Conservation (phyloP, 2,329 filamentous ascomycete genomes). For the Xylaria sp. region DNA sequence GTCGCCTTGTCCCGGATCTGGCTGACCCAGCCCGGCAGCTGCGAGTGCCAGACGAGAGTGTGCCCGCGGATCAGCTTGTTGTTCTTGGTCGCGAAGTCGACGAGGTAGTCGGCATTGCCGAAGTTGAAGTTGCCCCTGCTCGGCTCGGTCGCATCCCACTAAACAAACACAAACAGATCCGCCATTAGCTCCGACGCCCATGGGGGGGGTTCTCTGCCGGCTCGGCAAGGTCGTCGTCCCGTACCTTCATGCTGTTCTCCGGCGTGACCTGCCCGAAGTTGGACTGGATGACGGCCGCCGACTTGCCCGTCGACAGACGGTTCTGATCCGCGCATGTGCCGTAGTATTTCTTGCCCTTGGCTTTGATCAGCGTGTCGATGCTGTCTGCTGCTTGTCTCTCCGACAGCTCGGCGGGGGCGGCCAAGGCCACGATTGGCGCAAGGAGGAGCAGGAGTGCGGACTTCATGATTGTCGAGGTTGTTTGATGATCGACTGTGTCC, state of each 20-base stretch:
- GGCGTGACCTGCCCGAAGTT: slow-evolving; percentile 70
- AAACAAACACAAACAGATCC: too few species aligned
- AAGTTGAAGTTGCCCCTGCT: slow-evolving; percentile 60
- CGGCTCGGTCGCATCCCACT: slow-evolving; percentile 62
- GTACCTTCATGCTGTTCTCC: slow-evolving; percentile 62
- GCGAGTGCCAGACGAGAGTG: slow-evolving; percentile 69
- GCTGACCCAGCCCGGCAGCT: slow-evolving; percentile 64
- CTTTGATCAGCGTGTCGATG: slow-evolving; percentile 62
- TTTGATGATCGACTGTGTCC: background rate
- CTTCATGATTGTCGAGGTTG: slow-evolving; percentile 38
- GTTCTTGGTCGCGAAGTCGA: slow-evolving; percentile 62
- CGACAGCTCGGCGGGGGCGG: slow-evolving; percentile 42
- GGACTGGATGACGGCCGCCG: slow-evolving; percentile 61
- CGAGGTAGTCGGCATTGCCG: slow-evolving; percentile 60
- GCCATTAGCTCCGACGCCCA: too few species aligned
- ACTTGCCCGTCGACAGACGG: slow-evolving; percentile 54
- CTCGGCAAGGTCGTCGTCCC: background rate
- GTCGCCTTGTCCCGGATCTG: slow-evolving; percentile 43
- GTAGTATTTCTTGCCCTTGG: slow-evolving; percentile 69
- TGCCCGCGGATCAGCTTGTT: slow-evolving; percentile 67
- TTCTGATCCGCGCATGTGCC: slow-evolving; percentile 63
- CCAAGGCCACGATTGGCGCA: slow-evolving; percentile 43
- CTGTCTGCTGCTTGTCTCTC: slow-evolving; percentile 51
- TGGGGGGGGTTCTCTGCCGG: background rate
- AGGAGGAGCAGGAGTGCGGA: slow-evolving; percentile 44